Conservation (phyloP, 2,329 filamentous ascomycete genomes). For the Aspergillus sp. region DNA sequence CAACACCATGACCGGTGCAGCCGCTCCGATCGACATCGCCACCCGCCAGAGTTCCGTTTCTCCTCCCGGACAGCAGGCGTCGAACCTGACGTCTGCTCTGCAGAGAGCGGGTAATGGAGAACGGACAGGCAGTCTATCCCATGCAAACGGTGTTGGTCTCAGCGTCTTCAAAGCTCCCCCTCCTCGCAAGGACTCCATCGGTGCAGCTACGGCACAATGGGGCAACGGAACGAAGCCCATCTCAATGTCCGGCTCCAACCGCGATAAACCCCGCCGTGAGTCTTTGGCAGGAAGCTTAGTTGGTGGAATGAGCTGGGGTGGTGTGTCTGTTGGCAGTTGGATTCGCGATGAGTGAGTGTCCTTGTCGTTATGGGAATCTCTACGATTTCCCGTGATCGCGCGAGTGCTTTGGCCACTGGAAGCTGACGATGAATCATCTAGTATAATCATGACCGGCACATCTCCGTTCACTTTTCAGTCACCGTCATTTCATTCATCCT, state of each 20-base stretch:
- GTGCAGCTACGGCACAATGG: constrained; percentile 54
- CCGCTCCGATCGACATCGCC: constrained; percentile 62
- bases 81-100: constrained; percentile 63
- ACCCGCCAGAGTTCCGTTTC: constrained; percentile 60
- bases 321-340: constrained; percentile 93
- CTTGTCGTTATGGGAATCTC: constrained; percentile 11
- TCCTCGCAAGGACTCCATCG: constrained; percentile 58
- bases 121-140: constrained; percentile 46
- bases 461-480: constrained; percentile 90
- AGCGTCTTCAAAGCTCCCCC: constrained; percentile 41
- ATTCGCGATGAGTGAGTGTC: constrained; percentile 92
- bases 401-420: background rate
- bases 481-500: constrained; percentile 95
- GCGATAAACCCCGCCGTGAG: constrained; percentile 57
- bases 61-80: constrained; percentile 61
- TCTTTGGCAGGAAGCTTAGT: constrained; percentile 63
- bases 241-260: constrained; percentile 53
- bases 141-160: constrained; percentile 43
- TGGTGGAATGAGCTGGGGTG: constrained; percentile 94
- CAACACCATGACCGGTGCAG: constrained; percentile 54
- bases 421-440: constrained; percentile 44
- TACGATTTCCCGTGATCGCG: constrained; percentile 4
- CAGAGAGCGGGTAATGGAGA: constrained; percentile 51
- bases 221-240: constrained; percentile 62
- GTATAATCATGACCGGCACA: constrained; percentile 92